Evolutionary conservation across 768 basidiomycete species (phyloP).

Genomic region (Collybia sp.): DNA sequence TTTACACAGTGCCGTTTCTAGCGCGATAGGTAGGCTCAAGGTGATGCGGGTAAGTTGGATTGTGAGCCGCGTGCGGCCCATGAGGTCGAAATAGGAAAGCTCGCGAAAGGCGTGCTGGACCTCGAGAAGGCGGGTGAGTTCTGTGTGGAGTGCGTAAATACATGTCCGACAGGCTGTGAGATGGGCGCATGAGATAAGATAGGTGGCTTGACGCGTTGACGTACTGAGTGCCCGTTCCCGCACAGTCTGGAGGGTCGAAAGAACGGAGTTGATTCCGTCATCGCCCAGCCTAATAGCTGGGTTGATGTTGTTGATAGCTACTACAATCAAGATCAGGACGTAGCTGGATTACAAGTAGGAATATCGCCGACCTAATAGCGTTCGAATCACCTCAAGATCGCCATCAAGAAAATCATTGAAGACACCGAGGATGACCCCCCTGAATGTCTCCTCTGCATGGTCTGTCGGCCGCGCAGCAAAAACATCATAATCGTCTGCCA

Average conservation of each 20-base stretch:
- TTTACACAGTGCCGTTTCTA: slow-evolving; percentile 65
- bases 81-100: slow-evolving; percentile 73
- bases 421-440: slow-evolving; percentile 66
- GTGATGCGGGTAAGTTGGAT: slow-evolving; percentile 77
- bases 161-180: slow-evolving; percentile 71
- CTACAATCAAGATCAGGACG: slow-evolving; percentile 26
- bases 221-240: slow-evolving; percentile 73
- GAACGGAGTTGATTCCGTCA: slow-evolving; percentile 74
- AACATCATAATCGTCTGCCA: slow-evolving; percentile 48
- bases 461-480: slow-evolving; percentile 47
- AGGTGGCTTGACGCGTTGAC: slow-evolving; percentile 14
- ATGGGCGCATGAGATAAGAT: slow-evolving; percentile 3
- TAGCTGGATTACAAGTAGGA: neutral
- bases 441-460: slow-evolving; percentile 76
- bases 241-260: slow-evolving; percentile 62
- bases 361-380: slow-evolving; percentile 58
- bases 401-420: slow-evolving; percentile 83
- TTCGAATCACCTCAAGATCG: slow-evolving; percentile 80
- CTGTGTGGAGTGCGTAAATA: slow-evolving; percentile 65
- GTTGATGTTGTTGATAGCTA: slow-evolving; percentile 75
- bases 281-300: slow-evolving; percentile 73
- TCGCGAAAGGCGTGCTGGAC: slow-evolving; percentile 73
- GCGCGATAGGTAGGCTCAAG: slow-evolving; percentile 65
- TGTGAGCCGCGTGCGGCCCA: slow-evolving; percentile 70
- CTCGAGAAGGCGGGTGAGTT: slow-evolving; percentile 76